Percentiles rank a stretch among this genome's conserved stretches.
These are phyloP conservation scores for Zopfia rhizophila DNA, from an alignment of 2,329 filamentous ascomycete species.

Conservation along the genomic window DNA sequence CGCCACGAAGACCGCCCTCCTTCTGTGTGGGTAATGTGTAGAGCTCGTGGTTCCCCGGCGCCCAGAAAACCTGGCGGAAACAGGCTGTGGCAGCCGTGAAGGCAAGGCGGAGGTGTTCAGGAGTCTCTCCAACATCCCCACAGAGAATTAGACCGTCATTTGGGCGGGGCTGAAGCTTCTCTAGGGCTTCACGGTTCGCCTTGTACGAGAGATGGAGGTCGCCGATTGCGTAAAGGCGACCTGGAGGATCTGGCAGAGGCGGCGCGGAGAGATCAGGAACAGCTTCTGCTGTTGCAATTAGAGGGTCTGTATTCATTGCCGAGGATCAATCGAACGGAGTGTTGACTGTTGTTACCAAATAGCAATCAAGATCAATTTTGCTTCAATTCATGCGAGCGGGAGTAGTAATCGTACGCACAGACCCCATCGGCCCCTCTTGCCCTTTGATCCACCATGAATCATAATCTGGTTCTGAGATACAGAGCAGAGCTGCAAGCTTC, in stretches of 20 bases:
- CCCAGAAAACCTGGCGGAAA: constrained; percentile 64
- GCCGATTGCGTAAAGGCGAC: constrained; percentile 56
- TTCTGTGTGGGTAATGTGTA: constrained; percentile 61
- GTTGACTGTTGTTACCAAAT: too few species aligned
- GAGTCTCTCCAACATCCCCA: constrained; percentile 53
- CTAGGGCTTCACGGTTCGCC: constrained; percentile 56
- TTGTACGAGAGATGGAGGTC: constrained; percentile 61
- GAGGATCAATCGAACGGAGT: too few species aligned
- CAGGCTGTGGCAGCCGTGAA: constrained; percentile 53
- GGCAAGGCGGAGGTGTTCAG: constrained; percentile 47
- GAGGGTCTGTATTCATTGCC: too few species aligned
- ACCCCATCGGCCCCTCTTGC: too few species aligned
- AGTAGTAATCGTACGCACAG: too few species aligned
- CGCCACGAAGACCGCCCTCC: constrained; percentile 55
- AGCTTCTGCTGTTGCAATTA: background rate
- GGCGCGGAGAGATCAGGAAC: too few species aligned
- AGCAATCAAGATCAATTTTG: too few species aligned
- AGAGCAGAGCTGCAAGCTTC: too few species aligned
- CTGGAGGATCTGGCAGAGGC: constrained; percentile 23
- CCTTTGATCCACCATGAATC: too few species aligned
- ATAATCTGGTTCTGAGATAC: too few species aligned
- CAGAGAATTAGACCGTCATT: constrained; percentile 59
- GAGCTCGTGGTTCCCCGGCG: constrained; percentile 68
- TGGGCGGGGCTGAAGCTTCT: constrained; percentile 50
- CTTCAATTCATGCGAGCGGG: too few species aligned